Base-by-base conservation (phyloP, 129 eudicot species). In the Flaveria robusta region DNA sequence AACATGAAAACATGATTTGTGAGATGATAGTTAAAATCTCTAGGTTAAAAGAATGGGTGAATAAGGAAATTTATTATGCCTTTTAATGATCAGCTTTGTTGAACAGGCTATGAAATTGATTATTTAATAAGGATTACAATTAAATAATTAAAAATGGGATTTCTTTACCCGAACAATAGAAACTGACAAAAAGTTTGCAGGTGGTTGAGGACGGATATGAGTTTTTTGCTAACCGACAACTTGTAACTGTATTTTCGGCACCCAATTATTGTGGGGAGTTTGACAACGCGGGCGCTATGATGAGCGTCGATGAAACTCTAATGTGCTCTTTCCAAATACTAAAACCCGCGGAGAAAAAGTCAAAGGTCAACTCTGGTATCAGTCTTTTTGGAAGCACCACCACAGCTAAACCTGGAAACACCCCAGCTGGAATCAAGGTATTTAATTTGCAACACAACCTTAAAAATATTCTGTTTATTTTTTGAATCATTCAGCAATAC, bases 181-280 rank as follows among this genome's bases (percentile, higher is more conserved):
- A 63, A 27, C 22, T 63, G 59, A 24, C 42, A 16, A 55, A 39
- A 11, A 41, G 6, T 59, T 60, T 83, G 74, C 80, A 89, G 96
- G 96, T 89, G 26, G 96, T 89, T 15, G 91, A 89, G 75, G 96
- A 89, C 72, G 96, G 96, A 74, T 89, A 89, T 24, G 96, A 89
- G 82, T 89, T 89, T 74, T 89, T 89, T 78, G 91, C 96, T 43
- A 74, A 87, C 80, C 73, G 96, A 83, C 91, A 85, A 76, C 88
- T 89, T 23, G 96, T 89, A 68, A 89, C 96, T 3, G 88, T 89
- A 75, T 86, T 86, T 77, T 86, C 90, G 13, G 90, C 90, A 31
- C 90, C 90, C 3, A 86, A 86, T 80, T 86, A 86, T 77, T 86
- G 90, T 80, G 90, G 90, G 79, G 90, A 86, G 27, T 86, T 86